phyloP scores from a whole-genome alignment of 495 filamentous ascomycete genomes.

The Extremus antarcticus region DNA sequence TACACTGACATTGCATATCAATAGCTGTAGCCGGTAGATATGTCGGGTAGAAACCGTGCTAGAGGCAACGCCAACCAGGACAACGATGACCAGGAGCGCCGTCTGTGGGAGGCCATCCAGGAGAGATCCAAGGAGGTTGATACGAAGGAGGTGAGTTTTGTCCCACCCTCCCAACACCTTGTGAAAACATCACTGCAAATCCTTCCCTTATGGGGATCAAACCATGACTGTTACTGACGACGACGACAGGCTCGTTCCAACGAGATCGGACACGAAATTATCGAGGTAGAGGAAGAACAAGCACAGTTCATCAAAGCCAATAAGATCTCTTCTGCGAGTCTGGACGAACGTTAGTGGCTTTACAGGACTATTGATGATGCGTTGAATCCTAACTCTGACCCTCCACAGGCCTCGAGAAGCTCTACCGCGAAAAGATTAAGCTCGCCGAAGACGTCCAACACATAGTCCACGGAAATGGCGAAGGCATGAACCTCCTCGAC shows the following conservation, averaged over 20 bases:
- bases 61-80: constrained; percentile 37
- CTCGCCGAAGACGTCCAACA: constrained; percentile 51
- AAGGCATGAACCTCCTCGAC: constrained; percentile 28
- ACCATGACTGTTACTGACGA: no score
- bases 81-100: constrained; percentile 44
- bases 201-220: no score
- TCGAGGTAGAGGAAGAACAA: constrained; percentile 41
- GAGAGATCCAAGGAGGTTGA: constrained; percentile 39
- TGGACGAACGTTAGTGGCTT: constrained; percentile 28
- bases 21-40: no score
- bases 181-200: no score
- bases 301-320: constrained; percentile 17
- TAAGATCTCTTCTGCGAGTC: constrained; percentile 17
- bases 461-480: constrained; percentile 45
- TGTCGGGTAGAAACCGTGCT: constrained; percentile 36
- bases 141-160: constrained; percentile 26
- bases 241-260: constrained; percentile 27
- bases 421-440: constrained; percentile 53
- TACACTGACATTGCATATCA: no score
- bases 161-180: no score
- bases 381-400: neutral
- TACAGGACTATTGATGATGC: no score
- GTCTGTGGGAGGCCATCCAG: constrained; percentile 53
- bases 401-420: constrained; percentile 34
- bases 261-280: constrained; percentile 41